Evolutionary conservation across 352 stramenopile genomes (phyloP).

Genomic region (Globisporangium uncinulatum): DNA sequence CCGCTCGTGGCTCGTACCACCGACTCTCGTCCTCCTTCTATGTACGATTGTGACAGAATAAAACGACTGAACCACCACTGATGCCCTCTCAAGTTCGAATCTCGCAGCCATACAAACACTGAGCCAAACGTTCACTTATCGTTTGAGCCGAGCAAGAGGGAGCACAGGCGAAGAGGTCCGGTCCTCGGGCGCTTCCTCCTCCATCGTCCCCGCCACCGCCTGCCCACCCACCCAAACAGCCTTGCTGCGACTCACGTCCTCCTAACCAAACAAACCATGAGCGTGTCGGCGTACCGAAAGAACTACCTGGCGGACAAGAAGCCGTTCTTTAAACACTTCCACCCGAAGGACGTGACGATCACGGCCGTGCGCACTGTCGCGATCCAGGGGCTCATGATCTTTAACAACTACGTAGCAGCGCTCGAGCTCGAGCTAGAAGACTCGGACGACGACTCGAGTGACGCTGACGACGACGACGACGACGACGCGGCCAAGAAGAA

Average conservation of each 20-base stretch:
- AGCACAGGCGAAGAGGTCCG: no score
- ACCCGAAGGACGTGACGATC: slow-evolving; percentile 60
- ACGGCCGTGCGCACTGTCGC: slow-evolving; percentile 49
- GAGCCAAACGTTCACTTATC: neutral
- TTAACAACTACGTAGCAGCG: slow-evolving; percentile 74
- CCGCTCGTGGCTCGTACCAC: no score
- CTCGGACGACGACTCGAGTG: slow-evolving; percentile 11
- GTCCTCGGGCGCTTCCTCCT: slow-evolving; percentile 2
- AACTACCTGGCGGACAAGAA: slow-evolving; percentile 84
- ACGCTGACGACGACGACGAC: slow-evolving; percentile 16
- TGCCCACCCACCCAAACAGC: no score
- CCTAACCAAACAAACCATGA: no score
- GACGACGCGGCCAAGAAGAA: slow-evolving; percentile 29
- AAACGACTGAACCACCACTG: neutral
- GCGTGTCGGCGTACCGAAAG: slow-evolving; percentile 49
- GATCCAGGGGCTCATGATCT: slow-evolving; percentile 67
- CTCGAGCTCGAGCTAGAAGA: slow-evolving; percentile 66
- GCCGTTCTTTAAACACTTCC: slow-evolving; percentile 81
- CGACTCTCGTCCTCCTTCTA: no score
- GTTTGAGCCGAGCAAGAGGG: neutral
- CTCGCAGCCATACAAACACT: neutral
- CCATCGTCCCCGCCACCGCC: no score
- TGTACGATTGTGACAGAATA: neutral
- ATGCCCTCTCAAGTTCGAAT: neutral
- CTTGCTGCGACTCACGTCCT: no score